Evolutionary conservation across 2,329 filamentous ascomycete genomes (phyloP).

Genomic region (Lojkania enalia): DNA sequence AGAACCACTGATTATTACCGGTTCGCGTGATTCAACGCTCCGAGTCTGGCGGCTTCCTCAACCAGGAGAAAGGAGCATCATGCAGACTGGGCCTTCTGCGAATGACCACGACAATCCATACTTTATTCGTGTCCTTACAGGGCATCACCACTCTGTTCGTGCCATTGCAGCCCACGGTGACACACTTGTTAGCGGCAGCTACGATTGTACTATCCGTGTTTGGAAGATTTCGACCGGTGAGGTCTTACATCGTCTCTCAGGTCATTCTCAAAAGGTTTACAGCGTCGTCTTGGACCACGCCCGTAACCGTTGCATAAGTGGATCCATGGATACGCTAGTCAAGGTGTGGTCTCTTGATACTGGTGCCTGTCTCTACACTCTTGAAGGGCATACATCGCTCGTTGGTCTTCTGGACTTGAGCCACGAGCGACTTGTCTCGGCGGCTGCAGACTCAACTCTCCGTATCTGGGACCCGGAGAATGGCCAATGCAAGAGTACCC

Average conservation of each 20-base stretch:
- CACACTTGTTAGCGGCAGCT: constrained; percentile 95
- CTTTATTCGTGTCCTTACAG: constrained; percentile 83
- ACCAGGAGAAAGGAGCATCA: constrained; percentile 74
- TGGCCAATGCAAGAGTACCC: constrained; percentile 84
- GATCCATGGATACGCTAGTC: constrained; percentile 96
- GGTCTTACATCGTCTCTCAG: constrained; percentile 77
- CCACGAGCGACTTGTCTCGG: constrained; percentile 88
- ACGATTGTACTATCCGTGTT: constrained; percentile 91
- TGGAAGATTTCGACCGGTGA: constrained; percentile 98
- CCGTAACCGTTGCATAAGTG: constrained; percentile 93
- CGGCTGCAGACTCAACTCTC: constrained; percentile 91
- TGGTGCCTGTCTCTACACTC: constrained; percentile 80
- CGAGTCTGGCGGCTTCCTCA: constrained; percentile 93
- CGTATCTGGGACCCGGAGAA: constrained; percentile 96
- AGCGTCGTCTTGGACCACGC: constrained; percentile 92
- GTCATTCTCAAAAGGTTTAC: constrained; percentile 92
- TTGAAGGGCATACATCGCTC: constrained; percentile 90
- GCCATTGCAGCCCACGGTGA: constrained; percentile 95
- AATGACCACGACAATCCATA: constrained; percentile 86
- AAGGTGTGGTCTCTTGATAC: constrained; percentile 96
- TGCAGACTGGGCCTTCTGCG: constrained; percentile 74
- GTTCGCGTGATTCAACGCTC: constrained; percentile 90
- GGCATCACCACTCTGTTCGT: constrained; percentile 90
- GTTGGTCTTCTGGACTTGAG: constrained; percentile 90
- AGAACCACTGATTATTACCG: constrained; percentile 94